Percentiles rank a stretch among this genome's conserved stretches.
Conservation (phyloP, 176 grass and related monocot species). For the Ananas comosus region DNA sequence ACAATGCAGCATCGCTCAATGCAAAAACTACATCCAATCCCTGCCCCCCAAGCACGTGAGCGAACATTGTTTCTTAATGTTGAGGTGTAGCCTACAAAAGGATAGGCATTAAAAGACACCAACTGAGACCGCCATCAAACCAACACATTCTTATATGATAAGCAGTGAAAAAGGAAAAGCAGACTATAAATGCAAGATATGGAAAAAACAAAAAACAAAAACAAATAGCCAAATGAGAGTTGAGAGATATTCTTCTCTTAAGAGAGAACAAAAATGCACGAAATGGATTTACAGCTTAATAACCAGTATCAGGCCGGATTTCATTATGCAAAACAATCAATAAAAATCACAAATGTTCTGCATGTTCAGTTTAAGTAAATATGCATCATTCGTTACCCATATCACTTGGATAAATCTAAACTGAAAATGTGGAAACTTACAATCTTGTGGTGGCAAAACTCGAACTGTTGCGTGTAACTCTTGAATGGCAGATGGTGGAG, state of each 20-base stretch:
- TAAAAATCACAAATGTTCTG: too few relatives aligned
- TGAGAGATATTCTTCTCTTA: too few relatives aligned
- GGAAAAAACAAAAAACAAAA: too few relatives aligned
- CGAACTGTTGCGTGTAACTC: constrained; percentile 64
- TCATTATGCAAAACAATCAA: too few relatives aligned
- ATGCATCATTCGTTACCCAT: not conserved
- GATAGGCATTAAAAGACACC: constrained; percentile 19
- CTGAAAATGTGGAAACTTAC: constrained; percentile 24
- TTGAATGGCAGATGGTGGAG: constrained; percentile 70
- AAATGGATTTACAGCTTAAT: too few relatives aligned
- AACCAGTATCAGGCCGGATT: too few relatives aligned
- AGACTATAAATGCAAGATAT: too few relatives aligned
- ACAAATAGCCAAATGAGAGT: too few relatives aligned
- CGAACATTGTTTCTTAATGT: constrained; percentile 94
- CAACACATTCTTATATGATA: not conserved
- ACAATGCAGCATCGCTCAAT: constrained; percentile 89
- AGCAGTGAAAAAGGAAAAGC: not conserved
- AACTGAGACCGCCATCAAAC: too few relatives aligned
- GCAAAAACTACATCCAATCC: constrained; percentile 86
- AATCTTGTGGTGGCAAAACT: constrained; percentile 65
- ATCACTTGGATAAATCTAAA: not conserved
- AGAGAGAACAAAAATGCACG: too few relatives aligned
- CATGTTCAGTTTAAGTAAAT: too few relatives aligned
- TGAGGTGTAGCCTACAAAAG: constrained; percentile 70
- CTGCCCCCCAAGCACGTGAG: constrained; percentile 93